Base-by-base conservation (phyloP, 1,139 yeast genomes). In the Kazachstania sp. region DNA sequence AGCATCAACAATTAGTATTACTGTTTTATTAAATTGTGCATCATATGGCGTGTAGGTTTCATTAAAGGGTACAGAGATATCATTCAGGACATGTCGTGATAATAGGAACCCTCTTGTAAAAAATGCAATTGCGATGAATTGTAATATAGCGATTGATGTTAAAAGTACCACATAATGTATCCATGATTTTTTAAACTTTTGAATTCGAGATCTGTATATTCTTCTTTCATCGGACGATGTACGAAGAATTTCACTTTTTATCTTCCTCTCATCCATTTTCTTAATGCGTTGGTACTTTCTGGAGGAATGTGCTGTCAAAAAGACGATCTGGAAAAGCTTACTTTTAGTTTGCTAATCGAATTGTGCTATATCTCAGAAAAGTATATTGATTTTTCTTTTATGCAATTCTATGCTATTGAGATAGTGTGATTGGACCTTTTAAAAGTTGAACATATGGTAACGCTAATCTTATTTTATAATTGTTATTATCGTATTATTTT, bases 1-100 rank as follows among this genome's bases (percentile, higher is more conserved):
- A 0, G 98, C 98, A 66, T 94, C 98, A 30, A 94, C 81, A 16
- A 94, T 79, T 39, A 94, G 65, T 4, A 92, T 61, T 4, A 94
- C 84, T 1, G 92, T 81, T 57, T 84, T 83, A 37, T 82, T 78
- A 60, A 83, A 87, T 43, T 71, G 71, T 19, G 48, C 38, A 4
- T 41, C 34, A 13, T 36, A 26, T 3, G 47, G 38, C 13, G 39
- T 39, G n/a, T 45, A 15, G 3, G 41, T 42, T 11, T 45, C 44
- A 18, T 31, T 39, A 19, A 39, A 37, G n/a, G 31, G 43, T 46
- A 28, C 47, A n/a, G 47, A 58, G n/a, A 66, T 61, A 56, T 83
- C 71, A 18, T 84, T 85, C 34, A 88, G 73, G 4, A 88, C 97
- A 41, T 79, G 86, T 51, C 98, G 73, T 4, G 95, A 80, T 30